Evolutionary conservation across 108 stramenopile genomes (phyloP), one percentile per base, ranked within the genome.

Genomic region (Asterionellopsis glacialis): DNA sequence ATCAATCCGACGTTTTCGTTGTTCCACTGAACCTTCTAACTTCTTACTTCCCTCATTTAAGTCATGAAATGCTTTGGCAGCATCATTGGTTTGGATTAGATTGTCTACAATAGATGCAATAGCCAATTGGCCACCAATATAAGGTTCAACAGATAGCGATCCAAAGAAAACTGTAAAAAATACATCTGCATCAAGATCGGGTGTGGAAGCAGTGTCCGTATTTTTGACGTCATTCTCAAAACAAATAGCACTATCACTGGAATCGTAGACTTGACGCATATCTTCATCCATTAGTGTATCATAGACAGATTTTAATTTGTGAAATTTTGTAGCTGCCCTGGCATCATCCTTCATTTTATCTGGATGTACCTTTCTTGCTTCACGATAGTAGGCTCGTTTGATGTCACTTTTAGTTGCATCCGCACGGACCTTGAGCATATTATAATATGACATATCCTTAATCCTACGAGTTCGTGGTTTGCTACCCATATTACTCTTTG

Each of bases 111-210:
- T 64, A 1, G 78, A 47, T 14, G 73, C 64, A 51, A 79, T 74
- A 43, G 65, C 57, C 16, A 81, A 25, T 24, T 76, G 47, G 11
- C 79, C 75, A n/a, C n/a, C n/a, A 11, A 76, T 69, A 56, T 70
- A 76, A 28, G 70, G 50, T 52, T 58, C 67, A 3, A 76, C 67
- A 28, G 51, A 40, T 45, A 42, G 41, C 11, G 65, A 55, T 41
- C 70, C 74, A 68, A 75, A 80, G 57, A 80, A 40, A 26, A 65
- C 72, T 16, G 70, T 62, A 49, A 75, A 72, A 53, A 80, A 75
- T 12, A 24, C 39, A 45, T 67, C 56, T 11, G 64, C 57, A 65
- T 80, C 70, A 9, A 74, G 51, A n/a, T n/a, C n/a, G n/a, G n/a
- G n/a, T n/a, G n/a, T n/a, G n/a, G n/a, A n/a, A n/a, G n/a, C n/a